phyloP scores from a whole-genome alignment of 495 filamentous ascomycete genomes.

The Tuber borchii region DNA sequence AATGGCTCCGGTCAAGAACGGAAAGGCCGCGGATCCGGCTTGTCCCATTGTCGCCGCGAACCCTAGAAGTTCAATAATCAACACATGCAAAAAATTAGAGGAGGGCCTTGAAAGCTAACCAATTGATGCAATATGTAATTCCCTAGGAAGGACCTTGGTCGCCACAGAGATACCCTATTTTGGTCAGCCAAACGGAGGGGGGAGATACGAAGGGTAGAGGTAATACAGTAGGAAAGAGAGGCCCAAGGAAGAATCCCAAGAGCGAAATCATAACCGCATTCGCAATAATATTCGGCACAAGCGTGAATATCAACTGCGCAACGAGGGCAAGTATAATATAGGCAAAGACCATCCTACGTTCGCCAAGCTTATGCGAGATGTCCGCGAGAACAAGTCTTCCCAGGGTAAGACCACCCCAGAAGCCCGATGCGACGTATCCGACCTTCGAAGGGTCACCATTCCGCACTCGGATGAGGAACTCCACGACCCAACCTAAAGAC shows the following conservation, averaged over 20 bases:
- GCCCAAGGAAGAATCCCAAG: slow-evolving; percentile 71
- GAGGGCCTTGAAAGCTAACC: slow-evolving; percentile 4
- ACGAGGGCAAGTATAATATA: slow-evolving; percentile 55
- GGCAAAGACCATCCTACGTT: slow-evolving; percentile 58
- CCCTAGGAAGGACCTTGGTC: slow-evolving; percentile 43
- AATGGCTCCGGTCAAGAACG: slow-evolving; percentile 46
- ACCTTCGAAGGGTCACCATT: slow-evolving; percentile 59
- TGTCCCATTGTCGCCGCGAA: slow-evolving; percentile 44
- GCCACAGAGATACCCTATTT: slow-evolving; percentile 39
- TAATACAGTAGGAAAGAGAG: slow-evolving; percentile 50
- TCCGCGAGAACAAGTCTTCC: slow-evolving; percentile 64
- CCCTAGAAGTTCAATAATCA: slow-evolving; percentile 21
- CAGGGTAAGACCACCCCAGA: slow-evolving; percentile 73
- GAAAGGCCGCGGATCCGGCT: slow-evolving; percentile 45
- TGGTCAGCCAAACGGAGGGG: slow-evolving; percentile 56
- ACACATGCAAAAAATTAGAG: not conserved
- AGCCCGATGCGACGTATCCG: slow-evolving; percentile 75
- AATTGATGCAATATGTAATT: slow-evolving; percentile 44
- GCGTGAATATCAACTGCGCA: slow-evolving; percentile 69
- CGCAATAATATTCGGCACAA: slow-evolving; percentile 63
- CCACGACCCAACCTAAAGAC: slow-evolving; percentile 63
- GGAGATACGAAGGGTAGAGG: slow-evolving; percentile 49
- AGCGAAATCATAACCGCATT: slow-evolving; percentile 64
- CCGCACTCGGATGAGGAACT: slow-evolving; percentile 65
- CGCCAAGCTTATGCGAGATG: slow-evolving; percentile 58